Evolutionary conservation across 192 early-diverging fungal genomes (phyloP), one percentile per base, ranked within the genome.

Genomic region (Phlyctochytrium bullatum): DNA sequence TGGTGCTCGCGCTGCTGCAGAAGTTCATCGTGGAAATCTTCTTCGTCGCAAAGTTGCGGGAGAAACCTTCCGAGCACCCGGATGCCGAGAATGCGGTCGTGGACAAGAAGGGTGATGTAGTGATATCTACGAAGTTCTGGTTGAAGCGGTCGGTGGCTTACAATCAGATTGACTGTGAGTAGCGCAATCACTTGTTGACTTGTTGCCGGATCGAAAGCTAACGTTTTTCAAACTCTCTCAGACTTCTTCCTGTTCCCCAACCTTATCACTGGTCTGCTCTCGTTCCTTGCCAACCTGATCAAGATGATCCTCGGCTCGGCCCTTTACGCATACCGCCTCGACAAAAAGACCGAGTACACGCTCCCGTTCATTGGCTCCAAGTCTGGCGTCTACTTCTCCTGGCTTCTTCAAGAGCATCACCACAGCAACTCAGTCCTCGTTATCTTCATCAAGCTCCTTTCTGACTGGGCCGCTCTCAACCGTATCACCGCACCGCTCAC

Each of bases 91-190:
- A n/a, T n/a, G n/a, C n/a, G n/a, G n/a, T n/a, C 40, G 12, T n/a
- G 40, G n/a, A n/a, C n/a, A 50, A 50, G 61, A 17, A 62, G 10
- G 6, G 4, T 27, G 25, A 57, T 10, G 2, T 14, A 14, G n/a
- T 14, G 40, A 50, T n/a, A 28, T 27, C 24, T 17, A 62, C 61
- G 3, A 20, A 34, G 25, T 62, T 62, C 61, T 62, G 61, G 61
- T 27, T 62, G 12, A 36, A 12, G 31, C 30, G 34, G 20, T 35
- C 36, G 28, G 36, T 31, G 3, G 33, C 23, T 20, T 62, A 62
- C 34, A 62, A 62, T 27, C 61, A 62, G 14, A 62, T 62, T 27
- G 61, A 62, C 34, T 35, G 61, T 62, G 34, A 47, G 61, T 35
- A n/a, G 23, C 27, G n/a, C 33, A 20, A 17, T 17, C 47, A 20